Base-by-base conservation (phyloP, 768 basidiomycete species). In the Thelephora aurantiotincta region DNA sequence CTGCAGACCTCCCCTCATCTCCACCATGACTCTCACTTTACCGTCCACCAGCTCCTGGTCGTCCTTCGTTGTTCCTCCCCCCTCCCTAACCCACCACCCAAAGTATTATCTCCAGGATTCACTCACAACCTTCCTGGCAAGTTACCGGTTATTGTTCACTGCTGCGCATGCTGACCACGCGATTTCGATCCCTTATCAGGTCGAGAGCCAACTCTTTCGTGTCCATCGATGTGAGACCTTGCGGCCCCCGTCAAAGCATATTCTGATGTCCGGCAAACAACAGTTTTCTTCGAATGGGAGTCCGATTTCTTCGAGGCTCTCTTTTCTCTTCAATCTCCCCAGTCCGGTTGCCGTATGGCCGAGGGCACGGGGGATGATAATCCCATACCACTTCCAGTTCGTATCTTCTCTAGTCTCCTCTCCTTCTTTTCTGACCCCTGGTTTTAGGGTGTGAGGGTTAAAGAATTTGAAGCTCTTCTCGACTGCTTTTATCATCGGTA, bases 401-500 rank as follows among this genome's bases (percentile, higher is more conserved):
- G 36, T 5, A 19, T 19, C 5, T 13, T 37, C 19, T 5, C 3
- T 3, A 37, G 36, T 14, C 36, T 2, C 36, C 36, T 3, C 36
- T 14, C 36, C 2, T 37, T 5, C 14, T 5, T 37, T 5, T 14
- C 19, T 19, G n/a, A n/a, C 36, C 14, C 3, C 14, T 37, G 14
- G 19, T 19, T 14, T 37, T 19, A 60, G 2, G 65, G 57, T 12
- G 65, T 68, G 12, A 61, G 54, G 3, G 35, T 48, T 5, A 35
- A 46, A 4, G 67, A 71, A 47, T 67, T 70, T 44, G 66, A 68
- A 47, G 56, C 56, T n/a, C 57, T 70, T 1, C 55, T 68, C 16
- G 59, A 67, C 11, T 69, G 64, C 52, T 64, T 69, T 30, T 68
- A 69, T 47, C 47, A 62, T 6, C 55, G 63, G 69, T 68, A 44